These are phyloP conservation scores for Geopyxis carbonaria DNA, from an alignment of 495 filamentous ascomycete species.

Conservation along the genomic window DNA sequence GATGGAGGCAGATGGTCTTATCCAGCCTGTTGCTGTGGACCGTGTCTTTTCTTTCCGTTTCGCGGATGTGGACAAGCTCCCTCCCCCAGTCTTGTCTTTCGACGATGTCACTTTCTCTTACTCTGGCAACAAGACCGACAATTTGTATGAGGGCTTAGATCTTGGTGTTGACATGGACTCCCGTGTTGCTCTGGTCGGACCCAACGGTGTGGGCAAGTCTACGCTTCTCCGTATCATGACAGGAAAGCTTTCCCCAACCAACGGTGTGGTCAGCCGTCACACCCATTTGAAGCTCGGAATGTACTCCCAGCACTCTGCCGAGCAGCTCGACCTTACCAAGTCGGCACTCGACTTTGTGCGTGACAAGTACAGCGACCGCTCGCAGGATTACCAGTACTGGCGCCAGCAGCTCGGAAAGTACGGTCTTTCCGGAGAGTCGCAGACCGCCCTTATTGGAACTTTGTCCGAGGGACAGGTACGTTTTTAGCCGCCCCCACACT, in stretches of 20 bases:
- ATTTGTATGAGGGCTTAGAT: slow-evolving; percentile 89
- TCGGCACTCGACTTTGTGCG: slow-evolving; percentile 93
- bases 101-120: slow-evolving; percentile 97
- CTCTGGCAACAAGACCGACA: slow-evolving; percentile 72
- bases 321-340: slow-evolving; percentile 96
- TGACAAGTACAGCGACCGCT: slow-evolving; percentile 76
- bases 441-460: slow-evolving; percentile 95
- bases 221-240: slow-evolving; percentile 96
- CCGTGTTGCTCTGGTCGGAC: slow-evolving; percentile 87
- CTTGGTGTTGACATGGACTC: slow-evolving; percentile 99
- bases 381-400: slow-evolving; percentile 99
- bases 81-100: slow-evolving; percentile 87
- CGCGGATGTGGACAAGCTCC: slow-evolving; percentile 94
- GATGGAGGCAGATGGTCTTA: slow-evolving; percentile 99
- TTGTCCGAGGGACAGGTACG: slow-evolving; percentile 57
- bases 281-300: slow-evolving; percentile 96
- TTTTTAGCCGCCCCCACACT: background rate
- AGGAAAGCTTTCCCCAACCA: slow-evolving; percentile 74
- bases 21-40: slow-evolving; percentile 72
- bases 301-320: slow-evolving; percentile 94
- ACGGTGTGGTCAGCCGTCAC: slow-evolving; percentile 68
- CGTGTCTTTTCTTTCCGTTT: slow-evolving; percentile 96
- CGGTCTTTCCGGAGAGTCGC: slow-evolving; percentile 74
- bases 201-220: slow-evolving; percentile 99
- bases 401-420: slow-evolving; percentile 90